Evolutionary conservation across 805 yeast species (phyloP).

Genomic region (Yamadazyma akitaensis): DNA sequence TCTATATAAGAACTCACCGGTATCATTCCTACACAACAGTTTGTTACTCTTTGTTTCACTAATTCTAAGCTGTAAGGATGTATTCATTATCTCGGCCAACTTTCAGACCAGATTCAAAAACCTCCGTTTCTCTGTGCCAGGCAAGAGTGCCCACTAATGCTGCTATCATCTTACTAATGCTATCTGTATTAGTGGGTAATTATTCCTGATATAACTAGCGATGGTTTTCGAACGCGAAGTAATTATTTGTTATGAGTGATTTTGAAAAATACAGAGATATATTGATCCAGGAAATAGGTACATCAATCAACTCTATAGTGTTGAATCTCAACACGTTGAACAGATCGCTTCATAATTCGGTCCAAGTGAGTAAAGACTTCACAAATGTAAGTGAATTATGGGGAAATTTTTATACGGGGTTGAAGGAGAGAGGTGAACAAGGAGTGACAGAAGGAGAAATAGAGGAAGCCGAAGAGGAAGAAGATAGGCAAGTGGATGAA

Average conservation of each 20-base stretch:
- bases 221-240: neutral
- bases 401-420: slow-evolving; percentile 62
- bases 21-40: no score
- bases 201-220: slow-evolving; percentile 9
- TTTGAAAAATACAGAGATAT: slow-evolving; percentile 61
- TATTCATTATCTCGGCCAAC: neutral
- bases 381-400: slow-evolving; percentile 69
- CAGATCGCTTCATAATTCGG: slow-evolving; percentile 61
- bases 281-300: slow-evolving; percentile 54
- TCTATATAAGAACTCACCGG: no score
- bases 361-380: slow-evolving; percentile 74
- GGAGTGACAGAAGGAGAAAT: neutral
- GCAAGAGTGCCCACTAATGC: slow-evolving; percentile 29
- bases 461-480: neutral
- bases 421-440: slow-evolving; percentile 21
- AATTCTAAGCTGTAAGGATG: neutral
- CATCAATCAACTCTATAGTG: slow-evolving; percentile 61
- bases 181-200: slow-evolving; percentile 11
- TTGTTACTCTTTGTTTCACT: no score
- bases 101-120: slow-evolving; percentile 14
- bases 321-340: slow-evolving; percentile 63
- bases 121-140: slow-evolving; percentile 19
- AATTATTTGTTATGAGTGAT: slow-evolving; percentile 15
- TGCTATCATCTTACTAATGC: slow-evolving; percentile 9
- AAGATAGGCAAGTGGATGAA: neutral